Conservation (phyloP, 371 early-diverging fungal genomes). For the Apophysomyces sp. region DNA sequence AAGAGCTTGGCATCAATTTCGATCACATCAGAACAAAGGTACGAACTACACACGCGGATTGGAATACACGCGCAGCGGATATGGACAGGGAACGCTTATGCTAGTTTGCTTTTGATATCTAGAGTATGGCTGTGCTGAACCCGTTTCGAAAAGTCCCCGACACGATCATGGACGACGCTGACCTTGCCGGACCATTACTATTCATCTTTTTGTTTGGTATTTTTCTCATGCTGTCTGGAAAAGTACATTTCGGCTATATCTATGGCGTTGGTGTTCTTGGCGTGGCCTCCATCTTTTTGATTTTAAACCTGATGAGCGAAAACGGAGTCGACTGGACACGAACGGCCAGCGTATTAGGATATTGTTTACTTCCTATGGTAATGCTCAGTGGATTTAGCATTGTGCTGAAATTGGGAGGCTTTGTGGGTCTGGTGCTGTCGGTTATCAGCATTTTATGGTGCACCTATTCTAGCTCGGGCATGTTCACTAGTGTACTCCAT, state of each 20-base stretch:
- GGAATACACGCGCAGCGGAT: too few relatives aligned
- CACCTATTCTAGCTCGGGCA: conserved; percentile 90
- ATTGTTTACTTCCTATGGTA: conserved; percentile 95
- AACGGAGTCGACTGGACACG: conserved; percentile 84
- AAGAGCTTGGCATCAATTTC: conserved; percentile 93
- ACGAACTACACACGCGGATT: too few relatives aligned
- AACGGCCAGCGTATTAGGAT: conserved; percentile 95
- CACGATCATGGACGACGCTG: conserved; percentile 92
- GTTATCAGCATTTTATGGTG: conserved; percentile 88
- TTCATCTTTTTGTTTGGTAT: conserved; percentile 91
- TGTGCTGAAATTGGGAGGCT: conserved; percentile 47
- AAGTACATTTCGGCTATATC: conserved; percentile 95
- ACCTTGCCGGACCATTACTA: conserved; percentile 92
- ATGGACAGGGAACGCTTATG: too few relatives aligned
- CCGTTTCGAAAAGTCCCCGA: conserved; percentile 86
- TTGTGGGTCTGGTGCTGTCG: conserved; percentile 59
- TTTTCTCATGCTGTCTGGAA: conserved; percentile 83
- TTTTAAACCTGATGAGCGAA: conserved; percentile 94
- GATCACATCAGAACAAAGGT: conserved; percentile 79
- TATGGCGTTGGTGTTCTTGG: conserved; percentile 95
- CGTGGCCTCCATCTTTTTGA: conserved; percentile 80
- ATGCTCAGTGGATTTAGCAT: conserved; percentile 71
- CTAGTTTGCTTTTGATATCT: not conserved
- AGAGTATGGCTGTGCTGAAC: conserved; percentile 88
- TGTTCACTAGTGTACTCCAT: conserved; percentile 93